Evolutionary conservation across 1,284 basidiomycete genomes (phyloP).

Genomic region (Chalciporus sp.): DNA sequence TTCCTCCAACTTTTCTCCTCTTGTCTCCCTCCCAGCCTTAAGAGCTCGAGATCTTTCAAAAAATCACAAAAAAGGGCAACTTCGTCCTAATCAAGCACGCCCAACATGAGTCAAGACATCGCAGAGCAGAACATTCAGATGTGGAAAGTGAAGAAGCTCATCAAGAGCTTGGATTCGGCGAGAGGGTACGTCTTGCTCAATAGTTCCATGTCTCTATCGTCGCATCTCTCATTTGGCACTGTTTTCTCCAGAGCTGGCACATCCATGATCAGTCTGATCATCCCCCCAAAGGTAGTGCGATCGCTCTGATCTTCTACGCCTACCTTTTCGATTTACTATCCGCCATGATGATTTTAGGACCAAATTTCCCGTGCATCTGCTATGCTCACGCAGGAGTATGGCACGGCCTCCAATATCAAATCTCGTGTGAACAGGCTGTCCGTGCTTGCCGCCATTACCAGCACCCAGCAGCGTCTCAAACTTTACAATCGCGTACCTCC

Average conservation of each 20-base stretch:
- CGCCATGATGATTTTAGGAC: conserved; percentile 54
- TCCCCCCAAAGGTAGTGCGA: conserved; percentile 83
- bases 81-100: conserved; percentile 21
- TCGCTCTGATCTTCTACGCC: conserved; percentile 20
- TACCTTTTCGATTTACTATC: background rate
- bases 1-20: background rate
- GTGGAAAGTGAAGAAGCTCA: conserved; percentile 99
- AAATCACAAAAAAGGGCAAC: conserved; percentile 13
- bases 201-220: conserved; percentile 14
- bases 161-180: conserved; percentile 91
- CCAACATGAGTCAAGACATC: conserved; percentile 74
- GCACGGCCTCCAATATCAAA: conserved; percentile 98
- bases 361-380: conserved; percentile 93
- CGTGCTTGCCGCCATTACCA: conserved; percentile 96
- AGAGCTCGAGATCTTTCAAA: conserved; percentile 1
- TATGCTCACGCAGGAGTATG: conserved; percentile 99
- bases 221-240: conserved; percentile 14
- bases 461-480: conserved; percentile 98
- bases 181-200: conserved; percentile 65
- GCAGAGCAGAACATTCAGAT: conserved; percentile 90
- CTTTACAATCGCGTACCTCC: conserved; percentile 95
- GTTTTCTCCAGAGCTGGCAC: conserved; percentile 74
- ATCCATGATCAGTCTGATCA: conserved; percentile 98
- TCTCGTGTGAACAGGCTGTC: conserved; percentile 98
- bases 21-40: background rate